Evolutionary conservation across 2,329 filamentous ascomycete species (phyloP).

Genomic region (Aspergillus sp.): DNA sequence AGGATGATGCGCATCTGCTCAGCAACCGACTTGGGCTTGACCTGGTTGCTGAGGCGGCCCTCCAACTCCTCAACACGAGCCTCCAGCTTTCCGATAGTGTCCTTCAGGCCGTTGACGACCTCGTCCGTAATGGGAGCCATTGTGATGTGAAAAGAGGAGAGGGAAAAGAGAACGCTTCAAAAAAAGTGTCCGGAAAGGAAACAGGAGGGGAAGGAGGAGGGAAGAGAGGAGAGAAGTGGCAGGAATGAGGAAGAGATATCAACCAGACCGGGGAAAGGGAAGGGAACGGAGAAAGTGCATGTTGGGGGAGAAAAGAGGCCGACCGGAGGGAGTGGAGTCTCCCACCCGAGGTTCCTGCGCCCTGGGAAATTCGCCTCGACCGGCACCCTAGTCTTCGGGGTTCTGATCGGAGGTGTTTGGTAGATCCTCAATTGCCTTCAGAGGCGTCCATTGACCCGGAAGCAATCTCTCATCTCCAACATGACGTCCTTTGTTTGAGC

Average conservation of each 20-base stretch:
- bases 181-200: constrained; percentile 20
- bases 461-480: not conserved
- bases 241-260: constrained; percentile 15
- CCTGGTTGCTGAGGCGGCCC: constrained; percentile 60
- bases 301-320: constrained; percentile 25
- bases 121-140: constrained; percentile 90
- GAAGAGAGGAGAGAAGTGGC: constrained; percentile 20
- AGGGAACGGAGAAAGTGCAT: constrained; percentile 23
- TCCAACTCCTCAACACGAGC: constrained; percentile 84
- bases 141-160: constrained; percentile 40
- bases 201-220: constrained; percentile 16
- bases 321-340: constrained; percentile 23
- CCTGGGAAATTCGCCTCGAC: constrained; percentile 20
- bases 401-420: too few species aligned
- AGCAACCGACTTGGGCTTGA: constrained; percentile 52
- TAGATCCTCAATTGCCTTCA: not conserved
- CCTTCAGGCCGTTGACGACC: constrained; percentile 76
- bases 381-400: not conserved
- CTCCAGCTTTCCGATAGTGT: constrained; percentile 81
- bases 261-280: constrained; percentile 32
- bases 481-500: not conserved
- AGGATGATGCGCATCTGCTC: constrained; percentile 90
- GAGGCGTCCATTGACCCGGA: not conserved
- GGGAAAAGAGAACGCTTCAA: constrained; percentile 8
- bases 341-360: constrained; percentile 34